Evolutionary conservation across 129 eudicot species (phyloP).

Genomic region (Calendula officinalis): DNA sequence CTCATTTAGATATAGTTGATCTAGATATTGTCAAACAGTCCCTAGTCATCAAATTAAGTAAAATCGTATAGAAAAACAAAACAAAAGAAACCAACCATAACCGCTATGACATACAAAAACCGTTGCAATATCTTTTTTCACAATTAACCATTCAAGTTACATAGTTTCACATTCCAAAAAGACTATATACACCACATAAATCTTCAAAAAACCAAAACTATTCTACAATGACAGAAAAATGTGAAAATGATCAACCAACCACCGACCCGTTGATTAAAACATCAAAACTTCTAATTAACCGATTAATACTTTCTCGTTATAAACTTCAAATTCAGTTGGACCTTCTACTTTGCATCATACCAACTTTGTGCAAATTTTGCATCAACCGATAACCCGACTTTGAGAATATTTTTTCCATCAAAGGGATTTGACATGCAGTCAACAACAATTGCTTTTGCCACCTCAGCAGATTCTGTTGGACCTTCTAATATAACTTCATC

Average conservation of each 20-base stretch:
- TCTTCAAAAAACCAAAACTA: conserved; percentile 7
- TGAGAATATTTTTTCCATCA: conserved; percentile 67
- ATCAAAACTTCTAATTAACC: conserved; percentile 1
- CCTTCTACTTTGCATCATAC: conserved; percentile 82
- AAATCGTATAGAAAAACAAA: not conserved
- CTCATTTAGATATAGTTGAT: too few species aligned
- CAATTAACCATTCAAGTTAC: conserved; percentile 3
- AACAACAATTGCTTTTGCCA: conserved; percentile 83
- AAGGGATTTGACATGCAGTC: conserved; percentile 93
- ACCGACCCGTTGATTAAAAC: not conserved
- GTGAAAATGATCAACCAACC: not conserved
- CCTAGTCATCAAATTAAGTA: too few species aligned
- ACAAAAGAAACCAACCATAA: not conserved
- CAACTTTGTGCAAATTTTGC: conserved; percentile 86
- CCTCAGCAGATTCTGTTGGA: conserved; percentile 89
- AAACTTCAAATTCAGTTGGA: not conserved
- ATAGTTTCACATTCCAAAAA: conserved; percentile 1
- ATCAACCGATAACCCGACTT: conserved; percentile 76
- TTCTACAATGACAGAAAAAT: not conserved
- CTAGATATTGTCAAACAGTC: too few species aligned
- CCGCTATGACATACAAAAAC: not conserved
- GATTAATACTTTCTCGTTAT: not conserved
- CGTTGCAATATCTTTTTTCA: conserved; percentile 3
- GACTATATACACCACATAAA: conserved; percentile 8
- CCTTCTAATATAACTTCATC: conserved; percentile 98